These are phyloP conservation scores for Neurospora sp. DNA, from an alignment of 495 filamentous ascomycete species.

Conservation along the genomic window DNA sequence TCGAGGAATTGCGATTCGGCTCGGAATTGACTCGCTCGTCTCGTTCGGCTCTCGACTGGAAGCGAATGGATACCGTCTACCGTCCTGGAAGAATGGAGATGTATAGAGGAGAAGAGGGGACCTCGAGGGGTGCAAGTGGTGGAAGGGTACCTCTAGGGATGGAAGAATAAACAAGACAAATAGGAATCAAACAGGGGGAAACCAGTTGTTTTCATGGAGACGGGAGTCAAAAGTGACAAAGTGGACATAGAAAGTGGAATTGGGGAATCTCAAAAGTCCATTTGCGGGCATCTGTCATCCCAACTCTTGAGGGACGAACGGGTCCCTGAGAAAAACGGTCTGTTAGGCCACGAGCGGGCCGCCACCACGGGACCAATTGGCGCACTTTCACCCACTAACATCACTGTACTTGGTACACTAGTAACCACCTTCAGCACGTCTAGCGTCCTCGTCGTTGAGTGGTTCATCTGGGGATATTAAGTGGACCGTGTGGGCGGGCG, in stretches of 20 bases:
- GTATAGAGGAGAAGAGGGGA: not conserved
- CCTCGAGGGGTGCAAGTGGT: not conserved
- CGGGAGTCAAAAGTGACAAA: constrained; percentile 8
- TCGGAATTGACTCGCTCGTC: not conserved
- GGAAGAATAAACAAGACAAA: not conserved
- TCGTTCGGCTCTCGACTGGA: not conserved
- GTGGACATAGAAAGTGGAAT: constrained; percentile 4
- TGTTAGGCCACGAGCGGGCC: not conserved
- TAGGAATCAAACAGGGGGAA: not conserved
- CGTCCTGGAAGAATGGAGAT: not conserved
- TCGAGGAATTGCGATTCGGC: not conserved
- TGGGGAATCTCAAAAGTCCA: constrained; percentile 1
- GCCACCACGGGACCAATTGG: not conserved
- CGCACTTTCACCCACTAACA: not conserved
- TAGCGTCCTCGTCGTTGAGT: not conserved
- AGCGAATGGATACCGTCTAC: not conserved
- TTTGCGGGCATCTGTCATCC: not conserved
- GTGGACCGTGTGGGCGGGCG: not conserved
- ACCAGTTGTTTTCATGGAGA: constrained; percentile 2
- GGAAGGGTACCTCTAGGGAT: not conserved
- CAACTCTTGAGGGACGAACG: not conserved
- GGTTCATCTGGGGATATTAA: not conserved
- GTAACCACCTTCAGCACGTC: not conserved
- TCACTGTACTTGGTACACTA: not conserved
- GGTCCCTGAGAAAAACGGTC: not conserved